Conservation (phyloP, 345 rosid species). For the Durio zibethinus region DNA sequence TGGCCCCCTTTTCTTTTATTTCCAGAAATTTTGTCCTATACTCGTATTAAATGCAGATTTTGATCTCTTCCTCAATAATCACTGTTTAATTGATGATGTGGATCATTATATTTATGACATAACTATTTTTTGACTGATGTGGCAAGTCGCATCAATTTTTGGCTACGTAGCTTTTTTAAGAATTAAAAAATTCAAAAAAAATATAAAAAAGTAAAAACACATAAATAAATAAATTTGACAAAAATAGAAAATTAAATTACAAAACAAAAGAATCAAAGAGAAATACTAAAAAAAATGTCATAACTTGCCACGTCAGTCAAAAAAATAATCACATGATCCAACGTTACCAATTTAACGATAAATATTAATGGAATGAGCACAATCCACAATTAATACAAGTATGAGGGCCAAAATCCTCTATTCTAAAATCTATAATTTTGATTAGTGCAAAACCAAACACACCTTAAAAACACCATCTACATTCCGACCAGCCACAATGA, state of each 20-base stretch:
- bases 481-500: slow-evolving; percentile 82
- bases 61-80: neutral
- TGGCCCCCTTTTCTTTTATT: too few relatives aligned
- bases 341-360: neutral
- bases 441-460: neutral
- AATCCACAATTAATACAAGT: neutral
- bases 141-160: too few relatives aligned
- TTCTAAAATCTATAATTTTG: neutral
- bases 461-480: slow-evolving; percentile 85
- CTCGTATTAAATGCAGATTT: too few relatives aligned
- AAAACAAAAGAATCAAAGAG: too few relatives aligned
- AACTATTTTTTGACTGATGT: too few relatives aligned
- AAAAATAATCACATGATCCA: neutral
- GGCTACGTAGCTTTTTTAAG: neutral
- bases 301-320: neutral
- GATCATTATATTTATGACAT: too few relatives aligned
- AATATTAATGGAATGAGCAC: neutral
- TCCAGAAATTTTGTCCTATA: neutral
- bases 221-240: too few relatives aligned
- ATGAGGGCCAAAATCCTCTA: neutral
- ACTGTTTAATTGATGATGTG: too few relatives aligned
- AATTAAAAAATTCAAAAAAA: too few relatives aligned
- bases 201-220: too few relatives aligned
- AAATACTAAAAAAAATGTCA: neutral
- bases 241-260: too few relatives aligned